Conservation (phyloP, 2,329 filamentous ascomycete genomes). For the Ascochyta koolunga region DNA sequence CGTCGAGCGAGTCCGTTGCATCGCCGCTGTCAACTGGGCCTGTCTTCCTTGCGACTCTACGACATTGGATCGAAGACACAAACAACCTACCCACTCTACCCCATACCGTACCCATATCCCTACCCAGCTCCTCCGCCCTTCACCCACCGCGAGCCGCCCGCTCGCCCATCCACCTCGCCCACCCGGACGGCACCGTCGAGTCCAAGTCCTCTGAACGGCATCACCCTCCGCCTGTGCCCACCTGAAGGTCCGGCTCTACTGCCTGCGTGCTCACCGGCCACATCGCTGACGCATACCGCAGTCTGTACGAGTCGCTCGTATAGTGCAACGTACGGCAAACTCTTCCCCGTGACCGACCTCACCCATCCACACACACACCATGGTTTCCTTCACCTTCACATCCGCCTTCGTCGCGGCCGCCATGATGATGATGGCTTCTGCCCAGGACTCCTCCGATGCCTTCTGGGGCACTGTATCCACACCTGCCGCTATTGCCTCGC, state of each 20-base stretch:
- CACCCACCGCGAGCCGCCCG: slow-evolving; percentile 13
- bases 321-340: slow-evolving; percentile 22
- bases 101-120: slow-evolving; percentile 1
- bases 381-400: slow-evolving; percentile 42
- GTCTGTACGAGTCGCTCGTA: slow-evolving; percentile 19
- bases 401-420: slow-evolving; percentile 43
- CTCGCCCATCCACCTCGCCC: slow-evolving; percentile 12
- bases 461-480: slow-evolving; percentile 25
- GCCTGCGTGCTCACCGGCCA: not conserved
- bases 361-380: slow-evolving; percentile 25
- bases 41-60: slow-evolving; percentile 19
- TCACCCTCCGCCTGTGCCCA: slow-evolving; percentile 23
- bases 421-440: slow-evolving; percentile 34
- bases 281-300: slow-evolving; percentile 28
- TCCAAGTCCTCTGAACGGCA: slow-evolving; percentile 7
- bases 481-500: slow-evolving; percentile 34
- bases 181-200: slow-evolving; percentile 9
- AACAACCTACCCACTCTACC: slow-evolving; percentile 13
- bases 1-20: slow-evolving; percentile 44
- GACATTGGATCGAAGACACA: slow-evolving; percentile 12
- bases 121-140: slow-evolving; percentile 1
- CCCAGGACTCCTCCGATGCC: slow-evolving; percentile 24
- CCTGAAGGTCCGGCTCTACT: slow-evolving; percentile 31
- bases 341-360: slow-evolving; percentile 5
- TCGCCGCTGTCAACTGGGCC: slow-evolving; percentile 22